These are phyloP conservation scores for Fusarium avenaceum DNA, from an alignment of 2,329 filamentous ascomycete genomes.

Conservation along the genomic window DNA sequence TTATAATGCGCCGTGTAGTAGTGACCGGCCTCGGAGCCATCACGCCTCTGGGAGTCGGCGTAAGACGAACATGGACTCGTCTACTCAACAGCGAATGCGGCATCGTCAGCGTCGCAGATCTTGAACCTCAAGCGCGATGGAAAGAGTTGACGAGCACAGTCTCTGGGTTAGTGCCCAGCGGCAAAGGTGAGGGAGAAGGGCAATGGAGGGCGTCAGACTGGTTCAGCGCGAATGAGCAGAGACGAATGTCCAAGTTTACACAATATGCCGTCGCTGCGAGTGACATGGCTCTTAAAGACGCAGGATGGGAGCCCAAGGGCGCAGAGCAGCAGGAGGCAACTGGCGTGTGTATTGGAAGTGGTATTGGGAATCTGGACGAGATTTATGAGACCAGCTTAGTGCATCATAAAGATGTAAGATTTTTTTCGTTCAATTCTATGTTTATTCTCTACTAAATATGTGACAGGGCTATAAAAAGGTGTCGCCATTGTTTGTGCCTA, in stretches of 20 bases:
- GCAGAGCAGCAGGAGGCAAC: slow-evolving; percentile 79
- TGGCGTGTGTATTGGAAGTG: slow-evolving; percentile 93
- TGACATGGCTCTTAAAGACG: slow-evolving; percentile 87
- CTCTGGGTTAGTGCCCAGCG: slow-evolving; percentile 81
- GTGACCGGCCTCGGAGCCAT: slow-evolving; percentile 87
- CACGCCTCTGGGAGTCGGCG: slow-evolving; percentile 85
- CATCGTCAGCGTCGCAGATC: slow-evolving; percentile 77
- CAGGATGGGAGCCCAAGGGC: slow-evolving; percentile 76
- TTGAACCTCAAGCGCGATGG: slow-evolving; percentile 71
- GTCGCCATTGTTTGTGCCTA: slow-evolving; percentile 92
- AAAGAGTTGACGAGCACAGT: slow-evolving; percentile 83
- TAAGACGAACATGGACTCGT: slow-evolving; percentile 82
- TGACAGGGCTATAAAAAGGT: slow-evolving; percentile 89
- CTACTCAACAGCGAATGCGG: slow-evolving; percentile 85
- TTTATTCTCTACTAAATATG: slow-evolving; percentile 23
- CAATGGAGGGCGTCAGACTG: slow-evolving; percentile 68
- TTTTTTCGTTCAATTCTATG: not conserved
- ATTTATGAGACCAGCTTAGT: slow-evolving; percentile 86
- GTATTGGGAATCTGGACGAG: slow-evolving; percentile 94
- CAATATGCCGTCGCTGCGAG: slow-evolving; percentile 92
- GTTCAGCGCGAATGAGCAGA: slow-evolving; percentile 67
- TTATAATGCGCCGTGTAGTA: slow-evolving; percentile 78
- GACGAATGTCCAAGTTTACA: slow-evolving; percentile 90
- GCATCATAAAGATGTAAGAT: slow-evolving; percentile 77
- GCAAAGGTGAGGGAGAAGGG: slow-evolving; percentile 55